Conservation (phyloP, 129 eudicot species). For the Helianthus tuberosus region DNA sequence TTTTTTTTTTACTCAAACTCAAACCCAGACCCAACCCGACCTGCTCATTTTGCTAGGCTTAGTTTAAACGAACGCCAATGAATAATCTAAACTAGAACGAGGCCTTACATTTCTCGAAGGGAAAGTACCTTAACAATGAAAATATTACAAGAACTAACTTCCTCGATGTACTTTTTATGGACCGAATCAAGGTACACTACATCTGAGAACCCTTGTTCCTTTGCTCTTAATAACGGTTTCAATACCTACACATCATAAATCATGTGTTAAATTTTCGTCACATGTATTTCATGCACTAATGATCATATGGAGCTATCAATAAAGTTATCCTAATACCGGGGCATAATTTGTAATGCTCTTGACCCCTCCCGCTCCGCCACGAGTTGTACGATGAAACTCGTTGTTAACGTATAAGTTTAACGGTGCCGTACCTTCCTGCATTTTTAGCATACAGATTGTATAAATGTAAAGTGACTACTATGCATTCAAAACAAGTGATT, state of each 20-base stretch:
- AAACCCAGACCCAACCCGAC: too few relatives aligned
- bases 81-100: neutral
- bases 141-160: constrained; percentile 77
- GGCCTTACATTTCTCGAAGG: neutral
- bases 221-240: constrained; percentile 62
- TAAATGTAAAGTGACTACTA: neutral
- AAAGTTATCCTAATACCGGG: constrained; percentile 48
- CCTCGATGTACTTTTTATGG: constrained; percentile 70
- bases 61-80: neutral
- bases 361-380: constrained; percentile 92
- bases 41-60: too few relatives aligned
- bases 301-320: neutral
- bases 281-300: neutral
- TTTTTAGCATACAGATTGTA: neutral
- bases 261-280: neutral
- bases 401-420: constrained; percentile 66
- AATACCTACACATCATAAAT: constrained; percentile 43
- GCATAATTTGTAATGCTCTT: constrained; percentile 85
- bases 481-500: neutral
- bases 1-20: too few relatives aligned
- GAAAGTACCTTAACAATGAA: constrained; percentile 74
- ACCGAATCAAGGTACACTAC: constrained; percentile 81
- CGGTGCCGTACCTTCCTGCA: constrained; percentile 69
- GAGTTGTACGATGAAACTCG: constrained; percentile 69
- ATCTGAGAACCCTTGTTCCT: constrained; percentile 76